These are phyloP conservation scores for Phymatotrichopsis omnivora DNA, from an alignment of 2,329 filamentous ascomycete species.

Conservation along the genomic window DNA sequence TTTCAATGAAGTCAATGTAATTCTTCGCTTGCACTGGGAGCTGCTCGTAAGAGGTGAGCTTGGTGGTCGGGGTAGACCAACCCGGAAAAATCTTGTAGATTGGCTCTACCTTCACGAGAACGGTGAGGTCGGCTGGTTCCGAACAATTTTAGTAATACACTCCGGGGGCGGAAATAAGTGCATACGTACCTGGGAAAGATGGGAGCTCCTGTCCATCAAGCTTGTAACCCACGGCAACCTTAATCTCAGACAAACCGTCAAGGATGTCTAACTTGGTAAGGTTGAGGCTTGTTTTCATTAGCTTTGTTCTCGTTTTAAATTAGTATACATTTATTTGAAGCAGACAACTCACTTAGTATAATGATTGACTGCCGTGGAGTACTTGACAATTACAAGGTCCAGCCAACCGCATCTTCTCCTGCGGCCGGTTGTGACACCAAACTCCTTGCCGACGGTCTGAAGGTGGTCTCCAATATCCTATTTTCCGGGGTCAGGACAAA, in stretches of 20 bases:
- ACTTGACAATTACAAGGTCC: slow-evolving; percentile 59
- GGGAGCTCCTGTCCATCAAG: slow-evolving; percentile 43
- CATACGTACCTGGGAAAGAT: slow-evolving; percentile 45
- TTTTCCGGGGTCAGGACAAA: background rate
- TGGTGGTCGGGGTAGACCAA: slow-evolving; percentile 56
- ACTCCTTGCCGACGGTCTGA: slow-evolving; percentile 42
- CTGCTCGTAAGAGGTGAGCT: slow-evolving; percentile 49
- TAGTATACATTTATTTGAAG: no score
- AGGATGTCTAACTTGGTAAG: slow-evolving; percentile 58
- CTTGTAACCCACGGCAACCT: slow-evolving; percentile 63
- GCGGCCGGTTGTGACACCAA: slow-evolving; percentile 38
- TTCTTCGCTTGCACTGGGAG: slow-evolving; percentile 54
- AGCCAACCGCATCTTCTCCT: slow-evolving; percentile 36
- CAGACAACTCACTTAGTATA: slow-evolving; percentile 45
- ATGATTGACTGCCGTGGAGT: slow-evolving; percentile 54
- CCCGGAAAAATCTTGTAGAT: slow-evolving; percentile 59
- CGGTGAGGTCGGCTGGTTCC: slow-evolving; percentile 45
- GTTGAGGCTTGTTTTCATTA: slow-evolving; percentile 46
- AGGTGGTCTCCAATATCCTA: slow-evolving; percentile 41
- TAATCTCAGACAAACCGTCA: slow-evolving; percentile 63
- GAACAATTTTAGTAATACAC: no score
- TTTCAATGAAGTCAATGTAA: slow-evolving; percentile 59
- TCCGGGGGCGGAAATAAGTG: no score
- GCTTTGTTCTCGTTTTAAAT: no score
- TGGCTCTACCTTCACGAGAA: slow-evolving; percentile 51